Base-by-base conservation (phyloP, 2,329 filamentous ascomycete species). In the Colletotrichum euphorbiae region DNA sequence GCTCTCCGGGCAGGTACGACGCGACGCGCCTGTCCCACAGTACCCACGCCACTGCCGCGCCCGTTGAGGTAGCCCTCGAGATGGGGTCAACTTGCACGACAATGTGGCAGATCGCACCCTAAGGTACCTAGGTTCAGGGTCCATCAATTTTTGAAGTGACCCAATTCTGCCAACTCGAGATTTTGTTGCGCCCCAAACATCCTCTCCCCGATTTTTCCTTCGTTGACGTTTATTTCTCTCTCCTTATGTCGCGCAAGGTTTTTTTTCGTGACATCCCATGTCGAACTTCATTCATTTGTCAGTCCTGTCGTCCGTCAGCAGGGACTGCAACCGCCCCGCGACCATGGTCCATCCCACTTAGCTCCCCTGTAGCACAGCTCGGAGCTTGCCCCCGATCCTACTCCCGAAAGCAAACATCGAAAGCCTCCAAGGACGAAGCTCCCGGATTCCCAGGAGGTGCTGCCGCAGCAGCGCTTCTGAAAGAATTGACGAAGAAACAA, bases 221-320 rank as follows among this genome's bases (percentile, higher is more conserved):
- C 42, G 19, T 43, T 50, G 51, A 69, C 15, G 21, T 62, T 21
- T 15, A 17, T 19, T 33, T 66, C 9, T 65, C 42, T 66, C 9
- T 65, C 50, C 69, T 64, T 68, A 71, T 71, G 69, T 71, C 69
- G 62, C 63, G 61, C 24, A 67, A 68, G 59, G 60, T 74, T 76
- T 40, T 70, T 80, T 62, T 71, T 76, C 65, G 63, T 57, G 78
- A 81, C 68, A 72, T 81, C 17, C 67, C 72, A 71, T 75, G 74
- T 72, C 77, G 74, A 52, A 79, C 77, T 62, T 74, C 75, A 42
- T 74, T 75, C 8, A 75, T 82, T 52, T 82, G 80, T 64, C 78
- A 77, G 40, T 77, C 79, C 48, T 82, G 80, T 71, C 73, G 78
- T 45, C 67, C 74, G 24, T 71, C 71, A 51, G 72, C 80, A 40